Evolutionary conservation across 192 early-diverging fungal species (phyloP).

Genomic region (Dimargaris xerosporica): DNA sequence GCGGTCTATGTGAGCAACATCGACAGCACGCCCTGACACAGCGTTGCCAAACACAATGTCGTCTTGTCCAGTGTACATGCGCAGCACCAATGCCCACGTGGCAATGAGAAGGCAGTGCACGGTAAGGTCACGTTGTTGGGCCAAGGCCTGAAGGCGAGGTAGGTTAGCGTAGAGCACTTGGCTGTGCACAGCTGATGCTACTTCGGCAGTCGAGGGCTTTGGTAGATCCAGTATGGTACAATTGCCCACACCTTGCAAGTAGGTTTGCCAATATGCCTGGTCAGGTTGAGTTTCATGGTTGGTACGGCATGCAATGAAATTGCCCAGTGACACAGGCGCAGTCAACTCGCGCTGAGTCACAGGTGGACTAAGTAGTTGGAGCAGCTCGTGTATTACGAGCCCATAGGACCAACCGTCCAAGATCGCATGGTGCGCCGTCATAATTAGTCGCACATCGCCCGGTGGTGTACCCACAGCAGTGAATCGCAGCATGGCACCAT

Average conservation of each 20-base stretch:
- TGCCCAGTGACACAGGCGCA: too few relatives aligned
- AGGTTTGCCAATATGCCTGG: not conserved
- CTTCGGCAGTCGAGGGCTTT: too few relatives aligned
- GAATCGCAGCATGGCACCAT: too few relatives aligned
- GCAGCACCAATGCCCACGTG: not conserved
- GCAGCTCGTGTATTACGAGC: too few relatives aligned
- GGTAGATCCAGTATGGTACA: not conserved
- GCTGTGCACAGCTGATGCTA: not conserved
- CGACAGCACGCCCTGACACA: not conserved
- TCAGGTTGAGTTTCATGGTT: not conserved
- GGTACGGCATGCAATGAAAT: too few relatives aligned
- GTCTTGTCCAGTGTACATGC: not conserved
- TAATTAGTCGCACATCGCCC: too few relatives aligned
- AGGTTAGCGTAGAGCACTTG: not conserved
- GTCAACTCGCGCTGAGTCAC: too few relatives aligned
- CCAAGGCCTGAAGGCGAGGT: not conserved
- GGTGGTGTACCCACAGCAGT: too few relatives aligned
- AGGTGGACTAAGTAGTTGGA: too few relatives aligned
- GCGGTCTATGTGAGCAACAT: not conserved
- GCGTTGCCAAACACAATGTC: not conserved
- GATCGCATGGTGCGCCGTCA: too few relatives aligned
- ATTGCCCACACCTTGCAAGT: not conserved
- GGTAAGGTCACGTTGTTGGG: not conserved
- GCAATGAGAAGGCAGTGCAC: not conserved
- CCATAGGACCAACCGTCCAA: too few relatives aligned